Conservation (phyloP, 2,329 filamentous ascomycete genomes). For the Teratosphaeria zuluensis region DNA sequence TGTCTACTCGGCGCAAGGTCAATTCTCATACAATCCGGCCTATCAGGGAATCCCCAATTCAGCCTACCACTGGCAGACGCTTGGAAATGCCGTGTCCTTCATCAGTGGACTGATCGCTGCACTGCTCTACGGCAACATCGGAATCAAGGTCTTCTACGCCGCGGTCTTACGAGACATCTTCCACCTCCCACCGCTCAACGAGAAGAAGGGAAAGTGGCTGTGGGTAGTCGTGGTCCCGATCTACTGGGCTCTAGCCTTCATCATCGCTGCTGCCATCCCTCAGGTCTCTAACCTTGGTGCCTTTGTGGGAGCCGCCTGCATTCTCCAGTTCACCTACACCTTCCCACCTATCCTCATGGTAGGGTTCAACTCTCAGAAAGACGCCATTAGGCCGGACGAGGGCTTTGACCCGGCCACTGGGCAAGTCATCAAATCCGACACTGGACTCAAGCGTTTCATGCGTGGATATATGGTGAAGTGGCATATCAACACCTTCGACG, state of each 20-base stretch:
- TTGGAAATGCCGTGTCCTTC: conserved; percentile 32
- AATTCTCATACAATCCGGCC: conserved; percentile 34
- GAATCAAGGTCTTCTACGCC: conserved; percentile 43
- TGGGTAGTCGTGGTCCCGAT: conserved; percentile 44
- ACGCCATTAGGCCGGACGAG: conserved; percentile 30
- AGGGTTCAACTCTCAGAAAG: conserved; percentile 30
- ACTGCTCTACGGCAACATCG: conserved; percentile 35
- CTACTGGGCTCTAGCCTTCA: conserved; percentile 49
- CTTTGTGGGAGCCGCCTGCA: conserved; percentile 45
- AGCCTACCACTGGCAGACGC: conserved; percentile 31
- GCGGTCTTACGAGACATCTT: conserved; percentile 46
- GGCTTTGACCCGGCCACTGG: conserved; percentile 36
- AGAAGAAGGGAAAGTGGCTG: conserved; percentile 40
- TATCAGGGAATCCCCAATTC: conserved; percentile 30
- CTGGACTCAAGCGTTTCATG: conserved; percentile 31
- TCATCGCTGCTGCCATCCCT: conserved; percentile 46
- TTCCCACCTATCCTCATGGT: conserved; percentile 45
- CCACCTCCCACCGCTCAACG: conserved; percentile 40
- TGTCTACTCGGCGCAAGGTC: conserved; percentile 40
- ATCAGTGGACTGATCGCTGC: conserved; percentile 31
- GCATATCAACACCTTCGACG: conserved; percentile 22
- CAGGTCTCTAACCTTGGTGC: conserved; percentile 26
- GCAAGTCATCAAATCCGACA: conserved; percentile 23
- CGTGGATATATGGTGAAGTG: conserved; percentile 15
- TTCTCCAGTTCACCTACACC: conserved; percentile 51